Conservation (phyloP, 179 eudicot genomes). For the Vitellaria paradoxa region DNA sequence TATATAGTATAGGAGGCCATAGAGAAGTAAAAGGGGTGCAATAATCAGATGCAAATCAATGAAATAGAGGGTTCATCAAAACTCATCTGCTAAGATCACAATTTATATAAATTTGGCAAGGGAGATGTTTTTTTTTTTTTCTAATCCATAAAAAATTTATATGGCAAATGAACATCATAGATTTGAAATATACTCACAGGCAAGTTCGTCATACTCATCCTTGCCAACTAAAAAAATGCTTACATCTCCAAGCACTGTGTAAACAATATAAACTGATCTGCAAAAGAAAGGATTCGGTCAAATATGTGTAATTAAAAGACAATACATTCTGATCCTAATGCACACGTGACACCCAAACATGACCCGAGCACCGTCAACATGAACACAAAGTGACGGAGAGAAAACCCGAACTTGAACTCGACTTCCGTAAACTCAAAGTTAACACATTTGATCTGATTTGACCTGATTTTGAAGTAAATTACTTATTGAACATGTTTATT, state of each 20-base stretch:
- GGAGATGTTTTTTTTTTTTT: background rate
- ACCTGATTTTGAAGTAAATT: too few relatives aligned
- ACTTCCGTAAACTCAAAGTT: too few relatives aligned
- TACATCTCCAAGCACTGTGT: constrained; percentile 94
- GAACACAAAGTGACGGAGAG: too few relatives aligned
- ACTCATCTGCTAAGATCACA: background rate
- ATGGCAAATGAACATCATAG: constrained; percentile 4
- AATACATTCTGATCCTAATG: background rate
- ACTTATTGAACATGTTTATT: too few relatives aligned
- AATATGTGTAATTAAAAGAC: background rate
- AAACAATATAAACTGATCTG: constrained; percentile 95
- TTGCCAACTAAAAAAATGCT: constrained; percentile 91
- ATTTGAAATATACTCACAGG: constrained; percentile 59
- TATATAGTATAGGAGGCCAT: background rate
- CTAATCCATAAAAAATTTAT: background rate
- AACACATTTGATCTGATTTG: too few relatives aligned
- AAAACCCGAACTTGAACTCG: too few relatives aligned
- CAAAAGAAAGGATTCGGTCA: constrained; percentile 13
- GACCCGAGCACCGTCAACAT: too few relatives aligned
- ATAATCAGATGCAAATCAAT: background rate
- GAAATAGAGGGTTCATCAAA: background rate
- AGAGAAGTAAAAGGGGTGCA: background rate
- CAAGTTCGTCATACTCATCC: constrained; percentile 97
- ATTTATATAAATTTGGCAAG: background rate
- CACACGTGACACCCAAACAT: too few relatives aligned